phyloP scores from a whole-genome alignment of 2,329 filamentous ascomycete species.

The Fusarium humuli region DNA sequence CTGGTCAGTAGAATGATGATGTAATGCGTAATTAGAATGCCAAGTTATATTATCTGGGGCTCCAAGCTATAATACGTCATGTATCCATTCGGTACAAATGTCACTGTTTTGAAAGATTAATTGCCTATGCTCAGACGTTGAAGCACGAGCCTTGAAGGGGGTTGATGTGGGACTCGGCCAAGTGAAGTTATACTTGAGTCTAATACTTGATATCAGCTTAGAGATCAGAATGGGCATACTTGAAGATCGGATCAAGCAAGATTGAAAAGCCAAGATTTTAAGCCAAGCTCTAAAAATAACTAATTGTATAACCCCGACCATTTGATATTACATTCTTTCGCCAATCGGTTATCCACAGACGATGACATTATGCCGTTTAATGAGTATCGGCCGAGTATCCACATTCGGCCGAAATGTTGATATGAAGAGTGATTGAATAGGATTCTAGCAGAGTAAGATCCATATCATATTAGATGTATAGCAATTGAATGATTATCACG shows the following conservation, averaged over 20 bases:
- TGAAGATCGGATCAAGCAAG: not conserved
- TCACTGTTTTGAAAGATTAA: not conserved
- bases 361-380: constrained; percentile 9
- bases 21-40: not conserved
- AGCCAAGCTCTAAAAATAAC: constrained; percentile 6
- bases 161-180: not conserved
- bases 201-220: not conserved
- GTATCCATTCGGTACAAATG: not conserved
- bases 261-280: not conserved
- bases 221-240: not conserved
- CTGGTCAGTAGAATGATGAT: constrained; percentile 9
- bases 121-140: not conserved
- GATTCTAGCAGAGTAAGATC: not conserved
- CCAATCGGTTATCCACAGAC: constrained; percentile 7
- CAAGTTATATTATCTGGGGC: not conserved
- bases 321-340: constrained; percentile 2
- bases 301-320: not conserved
- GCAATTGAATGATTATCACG: not conserved
- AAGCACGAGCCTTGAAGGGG: not conserved
- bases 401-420: not conserved
- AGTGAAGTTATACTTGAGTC: not conserved
- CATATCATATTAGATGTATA: not conserved
- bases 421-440: not conserved
- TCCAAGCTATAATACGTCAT: not conserved
- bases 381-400: constrained; percentile 6